Conservation (phyloP, 2,329 filamentous ascomycete species). For the Fusarium algeriense region DNA sequence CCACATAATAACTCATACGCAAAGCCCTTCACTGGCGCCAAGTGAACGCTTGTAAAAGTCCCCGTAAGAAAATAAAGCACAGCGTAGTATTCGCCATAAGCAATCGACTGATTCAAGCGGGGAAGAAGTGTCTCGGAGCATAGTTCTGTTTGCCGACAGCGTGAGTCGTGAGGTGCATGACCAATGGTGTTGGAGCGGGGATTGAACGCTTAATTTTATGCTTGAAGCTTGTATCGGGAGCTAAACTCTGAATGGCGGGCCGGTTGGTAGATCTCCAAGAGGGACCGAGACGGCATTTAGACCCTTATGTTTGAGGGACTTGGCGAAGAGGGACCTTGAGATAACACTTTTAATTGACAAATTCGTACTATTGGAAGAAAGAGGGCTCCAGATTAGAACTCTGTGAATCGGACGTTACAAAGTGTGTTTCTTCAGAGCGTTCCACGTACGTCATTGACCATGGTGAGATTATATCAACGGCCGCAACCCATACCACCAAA, state of each 20-base stretch:
- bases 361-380: rapidly evolving
- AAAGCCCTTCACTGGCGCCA: not conserved
- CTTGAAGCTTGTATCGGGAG: conserved; percentile 17
- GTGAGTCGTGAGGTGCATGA: no score
- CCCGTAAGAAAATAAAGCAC: not conserved
- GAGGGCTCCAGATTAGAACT: rapidly evolving
- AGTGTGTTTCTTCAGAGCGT: rapidly evolving
- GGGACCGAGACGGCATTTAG: not conserved
- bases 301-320: conserved; percentile 4
- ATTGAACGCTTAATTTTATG: conserved; percentile 1
- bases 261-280: conserved; percentile 22
- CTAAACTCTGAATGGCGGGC: conserved; percentile 31
- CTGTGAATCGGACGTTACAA: no score
- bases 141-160: conserved; percentile 34
- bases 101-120: conserved; percentile 26
- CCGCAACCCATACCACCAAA: not conserved
- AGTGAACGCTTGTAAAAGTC: not conserved
- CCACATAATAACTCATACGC: not conserved
- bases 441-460: not conserved
- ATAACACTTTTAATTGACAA: rapidly evolving
- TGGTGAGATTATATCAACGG: not conserved
- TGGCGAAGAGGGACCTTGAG: not conserved
- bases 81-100: conserved; percentile 13
- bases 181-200: not conserved
- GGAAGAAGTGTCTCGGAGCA: conserved; percentile 20